phyloP scores from a whole-genome alignment of 495 filamentous ascomycete genomes.

The Trypethelium eluteriae region DNA sequence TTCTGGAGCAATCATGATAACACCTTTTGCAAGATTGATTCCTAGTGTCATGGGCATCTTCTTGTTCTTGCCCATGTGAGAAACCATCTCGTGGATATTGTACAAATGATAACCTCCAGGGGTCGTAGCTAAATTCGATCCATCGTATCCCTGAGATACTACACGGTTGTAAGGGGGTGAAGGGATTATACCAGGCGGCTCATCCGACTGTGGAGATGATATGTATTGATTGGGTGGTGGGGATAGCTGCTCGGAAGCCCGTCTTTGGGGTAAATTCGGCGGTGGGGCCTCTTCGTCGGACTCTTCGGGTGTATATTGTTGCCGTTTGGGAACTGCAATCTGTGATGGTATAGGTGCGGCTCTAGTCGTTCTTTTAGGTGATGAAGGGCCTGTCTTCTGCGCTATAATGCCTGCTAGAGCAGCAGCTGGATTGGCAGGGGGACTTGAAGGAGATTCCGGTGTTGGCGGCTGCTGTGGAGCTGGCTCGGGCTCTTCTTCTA shows the following conservation, averaged over 20 bases:
- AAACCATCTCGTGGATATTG: constrained; percentile 93
- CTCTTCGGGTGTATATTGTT: constrained; percentile 53
- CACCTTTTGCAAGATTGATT: constrained; percentile 75
- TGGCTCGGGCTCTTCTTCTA: constrained; percentile 24
- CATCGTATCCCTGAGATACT: constrained; percentile 36
- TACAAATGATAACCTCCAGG: constrained; percentile 84
- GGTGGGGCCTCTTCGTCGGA: constrained; percentile 55
- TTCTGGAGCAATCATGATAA: constrained; percentile 87
- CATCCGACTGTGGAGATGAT: constrained; percentile 40
- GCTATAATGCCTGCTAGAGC: constrained; percentile 66
- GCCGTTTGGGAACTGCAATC: constrained; percentile 34
- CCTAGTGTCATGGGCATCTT: constrained; percentile 95
- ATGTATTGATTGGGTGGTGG: constrained; percentile 48
- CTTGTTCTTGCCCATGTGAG: constrained; percentile 88
- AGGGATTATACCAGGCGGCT: constrained; percentile 42
- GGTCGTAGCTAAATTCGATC: constrained; percentile 39
- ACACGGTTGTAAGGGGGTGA: constrained; percentile 55
- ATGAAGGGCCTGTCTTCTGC: constrained; percentile 39
- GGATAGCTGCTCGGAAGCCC: constrained; percentile 51
- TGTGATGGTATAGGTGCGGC: constrained; percentile 38
- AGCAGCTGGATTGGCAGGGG: constrained; percentile 47
- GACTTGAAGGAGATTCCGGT: constrained; percentile 19
- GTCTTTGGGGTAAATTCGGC: constrained; percentile 61
- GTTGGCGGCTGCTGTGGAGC: constrained; percentile 17
- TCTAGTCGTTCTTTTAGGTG: constrained; percentile 34